Evolutionary conservation across 2,329 filamentous ascomycete genomes (phyloP), one percentile per base, ranked within the genome.

Genomic region (Cladorrhinum sp.): DNA sequence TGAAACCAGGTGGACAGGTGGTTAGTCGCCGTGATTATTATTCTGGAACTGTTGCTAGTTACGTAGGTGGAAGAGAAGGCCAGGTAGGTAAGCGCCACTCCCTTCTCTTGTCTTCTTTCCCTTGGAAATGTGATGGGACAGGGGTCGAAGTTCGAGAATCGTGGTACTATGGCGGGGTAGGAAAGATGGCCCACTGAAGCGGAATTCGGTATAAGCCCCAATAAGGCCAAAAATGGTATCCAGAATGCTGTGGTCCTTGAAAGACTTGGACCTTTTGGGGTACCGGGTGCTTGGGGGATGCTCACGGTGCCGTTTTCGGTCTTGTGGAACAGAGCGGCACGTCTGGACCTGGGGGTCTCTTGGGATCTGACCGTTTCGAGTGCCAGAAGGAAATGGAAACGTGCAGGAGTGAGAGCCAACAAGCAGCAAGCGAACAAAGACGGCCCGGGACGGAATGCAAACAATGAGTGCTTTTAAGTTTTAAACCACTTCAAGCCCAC

Each of bases 281-380:
- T 21, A 26, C 18, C 46, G 18, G 21, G 21, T 28, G 51, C 12
- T 21, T 10, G 51, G 14, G n/a, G 21, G 46, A 20, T 18, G 23
- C 39, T 26, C 24, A 21, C 24, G 54, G 33, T 36, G 33, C 39
- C n/a, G 54, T 56, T 48, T 21, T 48, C 18, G 36, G 54, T 28
- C n/a, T 46, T 46, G 54, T 26, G 54, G 54, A 20, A 56, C 21
- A 56, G 54, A 30, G 54, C 54, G 54, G 54, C 54, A 23, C 39
- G 54, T 28, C 42, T 18, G 3, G 16, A n/a, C 10, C 36, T 42
- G 26, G 10, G 26, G 4, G 5, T 30, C 26, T 16, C 8, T 28
- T 28, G 26, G 14, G 14, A 36, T 18, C 18, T 46, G 42, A 46
- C 42, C n/a, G 42, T 46, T 18, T 46, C 42, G 42, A 21, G 42